Evolutionary conservation across 257 asterid species (phyloP).

Genomic region (Cruciata laevipes): DNA sequence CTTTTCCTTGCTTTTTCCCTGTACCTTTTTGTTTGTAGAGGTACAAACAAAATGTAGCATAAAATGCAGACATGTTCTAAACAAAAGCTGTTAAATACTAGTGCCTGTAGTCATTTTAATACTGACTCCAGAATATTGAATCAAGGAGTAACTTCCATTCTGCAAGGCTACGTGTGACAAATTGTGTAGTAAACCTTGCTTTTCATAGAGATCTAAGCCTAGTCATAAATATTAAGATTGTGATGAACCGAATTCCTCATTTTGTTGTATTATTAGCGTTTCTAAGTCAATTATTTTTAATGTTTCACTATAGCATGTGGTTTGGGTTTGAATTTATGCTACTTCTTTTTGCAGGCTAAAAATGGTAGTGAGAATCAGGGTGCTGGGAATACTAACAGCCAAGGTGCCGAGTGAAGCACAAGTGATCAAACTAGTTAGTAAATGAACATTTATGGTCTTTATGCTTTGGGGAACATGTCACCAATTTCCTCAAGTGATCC

Average conservation of each 20-base stretch:
- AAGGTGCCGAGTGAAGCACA: slow-evolving; percentile 16
- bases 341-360: slow-evolving; percentile 33
- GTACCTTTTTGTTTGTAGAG: no score
- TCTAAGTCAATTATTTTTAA: neutral
- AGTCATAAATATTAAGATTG: neutral
- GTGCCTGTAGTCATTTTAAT: neutral
- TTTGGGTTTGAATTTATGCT: neutral
- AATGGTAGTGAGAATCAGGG: slow-evolving; percentile 12
- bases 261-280: neutral
- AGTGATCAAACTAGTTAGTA: neutral
- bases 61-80: neutral
- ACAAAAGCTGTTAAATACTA: neutral
- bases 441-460: neutral
- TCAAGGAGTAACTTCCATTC: no score
- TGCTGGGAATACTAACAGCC: slow-evolving; percentile 23
- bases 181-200: neutral
- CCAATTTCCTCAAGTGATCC: no score
- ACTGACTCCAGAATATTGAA: neutral
- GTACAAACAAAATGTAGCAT: no score
- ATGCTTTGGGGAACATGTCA: neutral
- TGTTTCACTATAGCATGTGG: neutral
- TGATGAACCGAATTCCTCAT: no score
- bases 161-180: no score
- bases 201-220: neutral
- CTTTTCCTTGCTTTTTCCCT: neutral